Conservation (phyloP, 2,329 filamentous ascomycete species). For the Pestalotiopsis sp. region DNA sequence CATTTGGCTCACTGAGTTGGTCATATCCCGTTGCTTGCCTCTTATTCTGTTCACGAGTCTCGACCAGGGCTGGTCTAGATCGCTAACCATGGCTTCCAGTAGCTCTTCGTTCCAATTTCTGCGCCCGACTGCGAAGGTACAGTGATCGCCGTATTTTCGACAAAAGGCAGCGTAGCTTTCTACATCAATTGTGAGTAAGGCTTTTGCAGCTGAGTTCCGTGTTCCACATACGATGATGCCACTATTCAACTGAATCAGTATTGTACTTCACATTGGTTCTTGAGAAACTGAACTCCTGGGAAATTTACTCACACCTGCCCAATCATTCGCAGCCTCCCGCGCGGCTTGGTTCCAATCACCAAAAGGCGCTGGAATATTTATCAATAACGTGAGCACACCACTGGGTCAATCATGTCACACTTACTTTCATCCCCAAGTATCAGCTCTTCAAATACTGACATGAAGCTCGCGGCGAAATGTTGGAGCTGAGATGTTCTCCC, state of each 20-base stretch:
- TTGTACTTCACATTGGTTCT: background rate
- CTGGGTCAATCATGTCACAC: background rate
- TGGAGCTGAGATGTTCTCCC: background rate
- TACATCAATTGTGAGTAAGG: background rate
- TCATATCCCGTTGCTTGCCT: slow-evolving; percentile 15
- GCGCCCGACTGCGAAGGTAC: slow-evolving; percentile 24
- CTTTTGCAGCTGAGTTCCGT: background rate
- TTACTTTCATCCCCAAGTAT: background rate
- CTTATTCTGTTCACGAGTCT: slow-evolving; percentile 21
- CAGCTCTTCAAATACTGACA: background rate
- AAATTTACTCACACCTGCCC: slow-evolving; percentile 3
- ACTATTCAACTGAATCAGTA: background rate
- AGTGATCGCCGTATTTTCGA: slow-evolving; percentile 40
- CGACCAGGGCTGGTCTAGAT: slow-evolving; percentile 37
- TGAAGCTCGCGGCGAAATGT: background rate
- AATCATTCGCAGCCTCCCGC: background rate
- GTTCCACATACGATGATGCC: slow-evolving; percentile 5
- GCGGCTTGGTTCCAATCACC: background rate
- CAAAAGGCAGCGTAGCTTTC: slow-evolving; percentile 45
- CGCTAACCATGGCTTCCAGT: slow-evolving; percentile 36
- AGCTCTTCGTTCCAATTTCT: slow-evolving; percentile 50
- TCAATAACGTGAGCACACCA: background rate
- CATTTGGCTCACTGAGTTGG: slow-evolving; percentile 17
- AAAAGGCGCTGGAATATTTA: background rate
- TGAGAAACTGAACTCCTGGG: background rate